phyloP scores from a whole-genome alignment of 2,329 filamentous ascomycete species.

The Ophiostoma perfectum region DNA sequence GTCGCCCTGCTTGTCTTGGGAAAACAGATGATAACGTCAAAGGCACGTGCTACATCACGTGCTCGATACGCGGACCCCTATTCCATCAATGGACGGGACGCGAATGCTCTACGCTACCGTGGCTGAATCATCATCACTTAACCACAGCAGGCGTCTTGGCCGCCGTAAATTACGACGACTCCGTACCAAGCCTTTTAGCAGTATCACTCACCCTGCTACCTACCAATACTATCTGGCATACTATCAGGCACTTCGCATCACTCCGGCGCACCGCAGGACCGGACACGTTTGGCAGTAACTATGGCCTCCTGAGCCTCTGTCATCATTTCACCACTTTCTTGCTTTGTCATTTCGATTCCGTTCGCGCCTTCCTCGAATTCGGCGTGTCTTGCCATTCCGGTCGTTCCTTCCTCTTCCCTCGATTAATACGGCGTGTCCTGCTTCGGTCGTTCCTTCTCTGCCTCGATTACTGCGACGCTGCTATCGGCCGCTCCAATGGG shows the following conservation, averaged over 20 bases:
- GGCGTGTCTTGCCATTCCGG: not conserved
- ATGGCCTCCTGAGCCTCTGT: slow-evolving; percentile 5
- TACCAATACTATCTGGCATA: not conserved
- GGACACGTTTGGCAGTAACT: not conserved
- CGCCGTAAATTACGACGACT: slow-evolving; percentile 14
- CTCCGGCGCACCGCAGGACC: slow-evolving; percentile 10
- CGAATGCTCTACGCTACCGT: not conserved
- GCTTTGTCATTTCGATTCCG: not conserved
- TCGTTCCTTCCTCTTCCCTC: not conserved
- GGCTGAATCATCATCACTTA: slow-evolving; percentile 7
- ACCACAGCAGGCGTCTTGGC: not conserved
- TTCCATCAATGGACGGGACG: not conserved
- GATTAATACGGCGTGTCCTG: not conserved
- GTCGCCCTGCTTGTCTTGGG: no score
- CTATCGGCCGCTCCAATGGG: slow-evolving; percentile 9
- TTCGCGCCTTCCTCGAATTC: not conserved
- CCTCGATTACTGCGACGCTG: not conserved
- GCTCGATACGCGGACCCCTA: not conserved
- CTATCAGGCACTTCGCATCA: not conserved
- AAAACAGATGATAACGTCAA: not conserved
- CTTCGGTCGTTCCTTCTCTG: not conserved
- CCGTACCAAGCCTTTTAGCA: slow-evolving; percentile 13
- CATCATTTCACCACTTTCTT: not conserved
- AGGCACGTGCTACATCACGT: not conserved
- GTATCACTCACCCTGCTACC: not conserved